Conservation (phyloP, 352 stramenopile genomes). For the Pythium pectinolyticum region DNA sequence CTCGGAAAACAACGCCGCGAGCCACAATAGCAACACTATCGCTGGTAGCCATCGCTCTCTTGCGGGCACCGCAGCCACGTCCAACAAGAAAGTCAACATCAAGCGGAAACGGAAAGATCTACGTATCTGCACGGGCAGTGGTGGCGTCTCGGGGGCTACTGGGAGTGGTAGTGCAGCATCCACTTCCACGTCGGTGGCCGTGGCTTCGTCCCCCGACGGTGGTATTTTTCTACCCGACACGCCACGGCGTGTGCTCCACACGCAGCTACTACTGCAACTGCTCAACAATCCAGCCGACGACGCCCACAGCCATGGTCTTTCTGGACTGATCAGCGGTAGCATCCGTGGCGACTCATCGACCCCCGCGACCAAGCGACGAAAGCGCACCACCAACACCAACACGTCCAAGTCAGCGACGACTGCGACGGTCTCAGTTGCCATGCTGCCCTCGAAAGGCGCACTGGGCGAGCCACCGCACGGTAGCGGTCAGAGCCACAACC, state of each 20-base stretch:
- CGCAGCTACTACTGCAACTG: slow-evolving; percentile 76
- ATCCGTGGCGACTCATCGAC: neutral
- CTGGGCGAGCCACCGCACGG: slow-evolving; percentile 24
- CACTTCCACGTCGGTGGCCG: too few relatives aligned
- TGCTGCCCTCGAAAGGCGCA: slow-evolving; percentile 33
- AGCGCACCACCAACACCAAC: slow-evolving; percentile 38
- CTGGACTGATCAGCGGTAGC: neutral
- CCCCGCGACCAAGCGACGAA: slow-evolving; percentile 55
- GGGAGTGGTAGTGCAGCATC: too few relatives aligned
- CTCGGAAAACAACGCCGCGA: slow-evolving; percentile 33
- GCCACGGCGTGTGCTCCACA: slow-evolving; percentile 71
- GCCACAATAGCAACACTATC: too few relatives aligned
- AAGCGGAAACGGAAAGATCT: slow-evolving; percentile 87
- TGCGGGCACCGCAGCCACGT: too few relatives aligned
- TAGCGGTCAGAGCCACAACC: too few relatives aligned
- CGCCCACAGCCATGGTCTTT: neutral
- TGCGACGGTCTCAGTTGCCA: slow-evolving; percentile 28
- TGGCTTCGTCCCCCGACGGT: slow-evolving; percentile 32
- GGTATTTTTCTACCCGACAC: slow-evolving; percentile 83
- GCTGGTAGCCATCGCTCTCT: neutral
- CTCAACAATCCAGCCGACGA: slow-evolving; percentile 58
- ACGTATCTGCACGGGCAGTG: slow-evolving; percentile 61
- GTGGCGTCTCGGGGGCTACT: neutral
- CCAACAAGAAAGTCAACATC: slow-evolving; percentile 53
- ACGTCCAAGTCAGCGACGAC: too few relatives aligned